These are phyloP conservation scores for Aspergillus saccharolyticus DNA, from an alignment of 495 filamentous ascomycete genomes.

Conservation along the genomic window DNA sequence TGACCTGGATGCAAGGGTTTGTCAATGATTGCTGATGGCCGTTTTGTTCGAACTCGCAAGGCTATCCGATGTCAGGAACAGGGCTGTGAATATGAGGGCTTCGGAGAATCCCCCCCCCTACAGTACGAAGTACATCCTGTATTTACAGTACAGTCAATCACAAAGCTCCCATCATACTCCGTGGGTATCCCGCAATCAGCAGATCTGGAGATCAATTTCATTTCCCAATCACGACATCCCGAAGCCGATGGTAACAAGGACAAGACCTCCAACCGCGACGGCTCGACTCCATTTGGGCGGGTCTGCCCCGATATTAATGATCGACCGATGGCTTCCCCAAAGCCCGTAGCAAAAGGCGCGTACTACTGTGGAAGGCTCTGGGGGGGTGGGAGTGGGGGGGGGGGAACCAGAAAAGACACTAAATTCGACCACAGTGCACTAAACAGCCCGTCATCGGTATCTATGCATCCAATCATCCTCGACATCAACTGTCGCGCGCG, in stretches of 20 bases:
- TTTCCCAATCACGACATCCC: constrained; percentile 6
- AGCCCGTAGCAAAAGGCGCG: neutral
- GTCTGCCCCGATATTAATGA: neutral
- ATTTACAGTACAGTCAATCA: neutral
- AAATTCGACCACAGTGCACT: neutral
- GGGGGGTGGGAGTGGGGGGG: too few species aligned
- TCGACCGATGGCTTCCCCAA: constrained; percentile 5
- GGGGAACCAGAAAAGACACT: too few species aligned
- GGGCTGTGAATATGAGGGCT: too few species aligned
- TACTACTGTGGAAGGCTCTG: neutral
- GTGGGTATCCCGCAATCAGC: neutral
- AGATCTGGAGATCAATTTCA: neutral
- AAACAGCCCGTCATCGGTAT: constrained; percentile 3
- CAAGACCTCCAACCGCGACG: constrained; percentile 1
- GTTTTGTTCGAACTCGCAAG: neutral
- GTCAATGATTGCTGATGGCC: too few species aligned
- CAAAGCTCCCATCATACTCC: neutral
- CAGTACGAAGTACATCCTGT: neutral
- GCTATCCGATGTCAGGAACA: neutral
- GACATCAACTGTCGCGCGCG: neutral
- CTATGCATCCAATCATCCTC: neutral
- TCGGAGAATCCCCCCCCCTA: too few species aligned
- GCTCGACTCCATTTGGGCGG: neutral
- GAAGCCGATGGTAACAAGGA: constrained; percentile 1
- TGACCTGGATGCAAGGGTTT: neutral